Base-by-base conservation (phyloP, 176 grass and related monocot species). In the Pharus latifolius region DNA sequence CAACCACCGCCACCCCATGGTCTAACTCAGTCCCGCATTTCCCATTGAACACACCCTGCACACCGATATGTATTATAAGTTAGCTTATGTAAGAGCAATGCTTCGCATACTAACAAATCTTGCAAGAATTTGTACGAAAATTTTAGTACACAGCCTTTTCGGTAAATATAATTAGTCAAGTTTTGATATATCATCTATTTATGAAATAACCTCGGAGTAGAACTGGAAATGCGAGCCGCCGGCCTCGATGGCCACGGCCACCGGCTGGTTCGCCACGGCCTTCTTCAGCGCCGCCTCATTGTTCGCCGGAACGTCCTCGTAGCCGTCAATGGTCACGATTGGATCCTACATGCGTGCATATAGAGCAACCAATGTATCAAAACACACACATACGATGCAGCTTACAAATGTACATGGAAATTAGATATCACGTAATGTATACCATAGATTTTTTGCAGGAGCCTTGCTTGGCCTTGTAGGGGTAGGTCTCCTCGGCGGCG, bases 191-290 rank as follows among this genome's bases (percentile, higher is more conserved):
- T n/a, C n/a, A n/a, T n/a, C n/a, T n/a, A n/a, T n/a, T n/a, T n/a
- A n/a, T n/a, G n/a, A n/a, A n/a, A n/a, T n/a, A 60, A 60, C 56
- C 25, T 75, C 71, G 0, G 80, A 76, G 62, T 91, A 91, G 48
- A 91, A 91, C 66, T 80, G 88, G 31, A 91, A 80, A 54, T 80
- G 71, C 4, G 64, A 55, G 1, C 88, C 83, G 4, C 83, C 60
- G 1, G 83, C 88, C 59, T 87, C 88, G 66, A 92, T 81, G 29
- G 89, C 81, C 12, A 82, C 81, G 0, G 89, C 6, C 7, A 92
- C 89, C 0, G 89, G 81, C 89, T 88, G 84, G 18, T 40, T 29
- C 26, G 81, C 78, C 51, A 92, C 81, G 18, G 81, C 84, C 71
- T 81, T 82, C 73, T 46, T 49, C 1, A 92, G 81, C 53, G 72